Conservation (phyloP, 2,329 filamentous ascomycete genomes). For the Cladosporium sp. region DNA sequence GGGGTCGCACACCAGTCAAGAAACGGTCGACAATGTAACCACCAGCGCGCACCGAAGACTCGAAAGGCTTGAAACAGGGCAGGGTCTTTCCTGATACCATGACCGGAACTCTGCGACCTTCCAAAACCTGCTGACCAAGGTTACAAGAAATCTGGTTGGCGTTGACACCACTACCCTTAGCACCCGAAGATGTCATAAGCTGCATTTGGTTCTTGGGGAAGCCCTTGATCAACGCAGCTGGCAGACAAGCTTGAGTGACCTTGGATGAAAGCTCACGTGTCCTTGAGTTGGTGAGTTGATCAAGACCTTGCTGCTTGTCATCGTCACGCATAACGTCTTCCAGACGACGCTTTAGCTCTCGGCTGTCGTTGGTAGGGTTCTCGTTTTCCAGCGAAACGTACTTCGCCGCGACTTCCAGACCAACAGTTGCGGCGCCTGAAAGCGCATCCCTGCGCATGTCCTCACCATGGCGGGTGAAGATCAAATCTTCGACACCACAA, state of each 20-base stretch:
- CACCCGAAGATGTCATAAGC: constrained; percentile 94
- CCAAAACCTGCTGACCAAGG: constrained; percentile 91
- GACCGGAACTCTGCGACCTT: constrained; percentile 88
- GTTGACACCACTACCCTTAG: constrained; percentile 90
- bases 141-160: constrained; percentile 98
- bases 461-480: constrained; percentile 80
- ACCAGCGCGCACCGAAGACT: constrained; percentile 83
- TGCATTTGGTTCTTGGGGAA: constrained; percentile 99
- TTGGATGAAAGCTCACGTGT: constrained; percentile 71
- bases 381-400: constrained; percentile 80
- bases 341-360: constrained; percentile 72
- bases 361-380: constrained; percentile 62
- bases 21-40: constrained; percentile 95
- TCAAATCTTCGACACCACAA: constrained; percentile 94
- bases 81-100: constrained; percentile 98
- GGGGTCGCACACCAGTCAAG: constrained; percentile 93
- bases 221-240: constrained; percentile 78
- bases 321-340: constrained; percentile 92
- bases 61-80: constrained; percentile 89
- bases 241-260: constrained; percentile 78
- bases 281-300: constrained; percentile 76
- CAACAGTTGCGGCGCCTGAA: constrained; percentile 65
- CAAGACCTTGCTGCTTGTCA: constrained; percentile 84
- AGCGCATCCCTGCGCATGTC: constrained; percentile 67
- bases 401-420: constrained; percentile 76